A percentile compares a stretch with the other conserved stretches of the same genome.
phyloP scores from a whole-genome alignment of 192 early-diverging fungal genomes.

The Backusella tuberculispora region DNA sequence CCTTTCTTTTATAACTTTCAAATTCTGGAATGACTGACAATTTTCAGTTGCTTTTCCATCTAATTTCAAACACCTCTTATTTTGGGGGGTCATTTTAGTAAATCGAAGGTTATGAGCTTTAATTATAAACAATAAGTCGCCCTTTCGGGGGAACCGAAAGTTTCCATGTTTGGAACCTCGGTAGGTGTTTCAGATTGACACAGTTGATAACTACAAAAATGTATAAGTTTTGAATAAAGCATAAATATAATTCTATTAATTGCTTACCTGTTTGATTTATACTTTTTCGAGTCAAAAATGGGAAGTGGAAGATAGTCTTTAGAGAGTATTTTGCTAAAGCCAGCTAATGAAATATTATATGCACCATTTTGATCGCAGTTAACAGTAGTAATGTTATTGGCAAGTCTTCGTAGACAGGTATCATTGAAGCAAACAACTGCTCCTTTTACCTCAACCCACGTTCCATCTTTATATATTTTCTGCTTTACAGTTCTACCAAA shows the following conservation, averaged over 20 bases:
- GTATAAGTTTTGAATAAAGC: background rate
- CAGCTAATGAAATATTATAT: background rate
- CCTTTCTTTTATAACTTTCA: too few species aligned
- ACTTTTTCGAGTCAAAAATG: background rate
- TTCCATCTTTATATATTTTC: background rate
- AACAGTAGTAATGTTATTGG: background rate
- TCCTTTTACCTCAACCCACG: background rate
- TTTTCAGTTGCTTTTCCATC: too few species aligned
- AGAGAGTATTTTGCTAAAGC: background rate
- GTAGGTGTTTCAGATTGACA: too few species aligned
- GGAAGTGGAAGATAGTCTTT: background rate
- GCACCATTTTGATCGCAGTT: background rate
- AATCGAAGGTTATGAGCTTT: background rate
- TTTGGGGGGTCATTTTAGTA: too few species aligned
- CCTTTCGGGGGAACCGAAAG: background rate
- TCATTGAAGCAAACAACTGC: background rate
- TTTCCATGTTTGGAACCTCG: background rate
- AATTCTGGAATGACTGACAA: too few species aligned
- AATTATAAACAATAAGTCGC: background rate
- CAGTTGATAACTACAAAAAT: too few species aligned
- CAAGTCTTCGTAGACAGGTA: background rate
- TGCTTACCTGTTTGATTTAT: background rate
- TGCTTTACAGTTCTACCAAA: background rate
- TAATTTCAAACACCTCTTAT: too few species aligned
- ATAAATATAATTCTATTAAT: too few species aligned